phyloP scores from a whole-genome alignment of 495 filamentous ascomycete genomes.

The Pseudotulostoma volvatum region DNA sequence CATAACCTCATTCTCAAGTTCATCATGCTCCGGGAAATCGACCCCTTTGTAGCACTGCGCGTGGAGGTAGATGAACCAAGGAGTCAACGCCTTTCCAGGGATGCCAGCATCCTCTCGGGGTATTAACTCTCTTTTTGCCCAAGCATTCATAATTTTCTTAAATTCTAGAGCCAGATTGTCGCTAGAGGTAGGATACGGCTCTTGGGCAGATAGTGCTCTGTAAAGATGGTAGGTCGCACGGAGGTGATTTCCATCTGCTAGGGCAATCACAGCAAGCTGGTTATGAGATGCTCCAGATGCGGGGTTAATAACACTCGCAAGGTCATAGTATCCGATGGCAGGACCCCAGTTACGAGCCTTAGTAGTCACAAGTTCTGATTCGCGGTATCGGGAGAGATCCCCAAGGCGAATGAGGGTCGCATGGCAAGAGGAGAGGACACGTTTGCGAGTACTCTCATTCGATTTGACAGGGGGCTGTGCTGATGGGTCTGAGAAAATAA shows the following conservation, averaged over 20 bases:
- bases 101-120: slow-evolving; percentile 33
- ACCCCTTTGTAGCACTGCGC: slow-evolving; percentile 63
- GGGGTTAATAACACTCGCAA: slow-evolving; percentile 66
- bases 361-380: slow-evolving; percentile 38
- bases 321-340: slow-evolving; percentile 67
- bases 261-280: slow-evolving; percentile 72
- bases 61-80: slow-evolving; percentile 80
- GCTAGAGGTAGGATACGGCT: slow-evolving; percentile 55
- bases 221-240: slow-evolving; percentile 80
- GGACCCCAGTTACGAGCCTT: slow-evolving; percentile 63
- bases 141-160: slow-evolving; percentile 46
- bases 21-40: slow-evolving; percentile 56
- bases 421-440: slow-evolving; percentile 61
- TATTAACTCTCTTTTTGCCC: slow-evolving; percentile 43
- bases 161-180: slow-evolving; percentile 71
- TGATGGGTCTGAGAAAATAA: slow-evolving; percentile 21
- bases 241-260: slow-evolving; percentile 59
- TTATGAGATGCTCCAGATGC: slow-evolving; percentile 69
- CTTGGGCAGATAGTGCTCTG: slow-evolving; percentile 52
- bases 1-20: slow-evolving; percentile 74
- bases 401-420: slow-evolving; percentile 72
- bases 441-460: slow-evolving; percentile 31
- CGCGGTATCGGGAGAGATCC: slow-evolving; percentile 83
- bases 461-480: slow-evolving; percentile 23
- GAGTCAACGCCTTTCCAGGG: slow-evolving; percentile 39